Conservation (phyloP, 1,139 yeast species). For the Magnusiomyces suaveolens region DNA sequence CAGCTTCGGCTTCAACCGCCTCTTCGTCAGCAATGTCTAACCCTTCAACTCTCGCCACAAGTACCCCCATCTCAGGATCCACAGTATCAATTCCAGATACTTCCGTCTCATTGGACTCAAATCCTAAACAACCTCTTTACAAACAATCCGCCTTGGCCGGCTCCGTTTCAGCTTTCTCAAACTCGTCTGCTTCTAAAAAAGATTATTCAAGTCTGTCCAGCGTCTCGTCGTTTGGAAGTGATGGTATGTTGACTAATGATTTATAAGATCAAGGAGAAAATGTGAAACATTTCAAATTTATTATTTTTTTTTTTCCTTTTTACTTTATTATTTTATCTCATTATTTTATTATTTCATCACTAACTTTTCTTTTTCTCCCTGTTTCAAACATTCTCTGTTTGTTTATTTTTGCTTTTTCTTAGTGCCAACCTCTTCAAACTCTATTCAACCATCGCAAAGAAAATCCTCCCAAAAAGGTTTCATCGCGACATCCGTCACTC, state of each 20-base stretch:
- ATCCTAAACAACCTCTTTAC: slow-evolving; percentile 2
- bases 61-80: no score
- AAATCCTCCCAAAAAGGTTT: slow-evolving; percentile 5
- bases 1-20: slow-evolving; percentile 6
- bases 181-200: slow-evolving; percentile 7
- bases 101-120: no score
- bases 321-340: slow-evolving; percentile 4
- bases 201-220: slow-evolving; percentile 9
- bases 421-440: neutral
- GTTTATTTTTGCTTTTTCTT: no score
- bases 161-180: slow-evolving; percentile 1
- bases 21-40: neutral
- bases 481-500: slow-evolving; percentile 9
- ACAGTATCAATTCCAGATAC: no score
- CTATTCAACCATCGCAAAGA: neutral
- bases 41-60: neutral
- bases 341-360: neutral
- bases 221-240: slow-evolving; percentile 6
- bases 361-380: no score
- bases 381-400: no score
- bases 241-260: slow-evolving; percentile 12
- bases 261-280: no score
- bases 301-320: neutral
- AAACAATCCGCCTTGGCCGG: slow-evolving; percentile 4
- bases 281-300: neutral